These are phyloP conservation scores for Huntiella bhutanensis DNA, from an alignment of 2,329 filamentous ascomycete species.

Conservation along the genomic window DNA sequence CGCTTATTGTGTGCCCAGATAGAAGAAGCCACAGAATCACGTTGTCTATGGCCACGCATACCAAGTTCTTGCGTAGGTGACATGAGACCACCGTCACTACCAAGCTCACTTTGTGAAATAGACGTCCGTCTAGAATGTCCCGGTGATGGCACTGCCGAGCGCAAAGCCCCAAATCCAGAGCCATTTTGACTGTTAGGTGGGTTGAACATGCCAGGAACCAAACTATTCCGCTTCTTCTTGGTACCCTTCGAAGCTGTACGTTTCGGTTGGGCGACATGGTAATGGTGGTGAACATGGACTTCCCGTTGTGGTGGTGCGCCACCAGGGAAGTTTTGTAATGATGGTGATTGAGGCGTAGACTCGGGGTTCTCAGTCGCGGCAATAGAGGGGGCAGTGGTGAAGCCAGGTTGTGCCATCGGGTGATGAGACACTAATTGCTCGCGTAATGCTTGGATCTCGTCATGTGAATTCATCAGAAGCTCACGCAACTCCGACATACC, in stretches of 20 bases:
- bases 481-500: constrained; percentile 82
- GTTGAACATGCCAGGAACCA: constrained; percentile 43
- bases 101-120: background rate
- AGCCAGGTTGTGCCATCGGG: constrained; percentile 22
- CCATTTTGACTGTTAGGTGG: constrained; percentile 18
- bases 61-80: constrained; percentile 1
- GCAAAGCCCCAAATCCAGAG: background rate
- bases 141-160: constrained; percentile 3
- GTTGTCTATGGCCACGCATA: constrained; percentile 22
- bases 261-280: constrained; percentile 44
- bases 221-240: constrained; percentile 53
- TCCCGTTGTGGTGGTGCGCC: constrained; percentile 37
- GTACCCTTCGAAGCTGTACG: constrained; percentile 38
- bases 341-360: constrained; percentile 1
- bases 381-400: background rate
- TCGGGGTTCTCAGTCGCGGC: background rate
- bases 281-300: constrained; percentile 87
- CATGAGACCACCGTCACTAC: background rate
- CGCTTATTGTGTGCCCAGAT: constrained; percentile 6
- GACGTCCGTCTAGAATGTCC: constrained; percentile 8
- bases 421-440: constrained; percentile 69
- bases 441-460: constrained; percentile 74
- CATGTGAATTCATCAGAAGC: constrained; percentile 77
- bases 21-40: constrained; percentile 30
- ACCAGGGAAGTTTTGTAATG: constrained; percentile 14